Percentiles rank a stretch among this genome's conserved stretches.
These are phyloP conservation scores for Pestalotiopsis sp. DNA, from an alignment of 2,329 filamentous ascomycete genomes.

Conservation along the genomic window DNA sequence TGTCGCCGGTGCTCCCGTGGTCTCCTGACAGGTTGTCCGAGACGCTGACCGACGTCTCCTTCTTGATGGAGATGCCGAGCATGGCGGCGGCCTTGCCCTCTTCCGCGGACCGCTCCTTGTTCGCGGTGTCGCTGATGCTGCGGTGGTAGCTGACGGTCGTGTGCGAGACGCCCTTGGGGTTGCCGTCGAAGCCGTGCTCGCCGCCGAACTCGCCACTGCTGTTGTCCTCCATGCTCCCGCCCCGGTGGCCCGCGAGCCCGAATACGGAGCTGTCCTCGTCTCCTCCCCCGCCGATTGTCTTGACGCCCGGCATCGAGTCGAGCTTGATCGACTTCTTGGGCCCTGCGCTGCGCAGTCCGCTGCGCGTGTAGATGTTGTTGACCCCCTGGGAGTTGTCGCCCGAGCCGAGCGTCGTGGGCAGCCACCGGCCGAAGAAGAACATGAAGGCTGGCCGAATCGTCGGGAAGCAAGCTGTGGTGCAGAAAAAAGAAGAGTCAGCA, in stretches of 20 bases:
- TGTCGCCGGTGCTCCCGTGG: background rate
- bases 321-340: constrained; percentile 11
- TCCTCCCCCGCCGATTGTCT: background rate
- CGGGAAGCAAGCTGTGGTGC: constrained; percentile 1
- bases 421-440: constrained; percentile 8
- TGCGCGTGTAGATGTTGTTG: background rate
- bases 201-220: background rate
- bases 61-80: background rate
- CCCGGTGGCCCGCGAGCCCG: background rate
- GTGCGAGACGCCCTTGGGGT: background rate
- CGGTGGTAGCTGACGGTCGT: background rate
- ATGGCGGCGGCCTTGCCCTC: background rate
- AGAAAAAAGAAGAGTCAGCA: background rate
- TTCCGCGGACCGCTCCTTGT: background rate
- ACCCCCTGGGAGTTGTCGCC: background rate
- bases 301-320: background rate
- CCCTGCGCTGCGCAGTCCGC: background rate
- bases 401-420: constrained; percentile 1
- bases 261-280: background rate
- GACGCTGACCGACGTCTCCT: background rate
- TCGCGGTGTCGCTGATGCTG: background rate
- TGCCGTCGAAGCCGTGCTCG: background rate
- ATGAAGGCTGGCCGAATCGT: constrained; percentile 3
- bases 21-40: background rate
- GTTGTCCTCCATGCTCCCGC: background rate